These are phyloP conservation scores for Dipodascus geniculatus DNA, from an alignment of 805 yeast species.

Conservation along the genomic window DNA sequence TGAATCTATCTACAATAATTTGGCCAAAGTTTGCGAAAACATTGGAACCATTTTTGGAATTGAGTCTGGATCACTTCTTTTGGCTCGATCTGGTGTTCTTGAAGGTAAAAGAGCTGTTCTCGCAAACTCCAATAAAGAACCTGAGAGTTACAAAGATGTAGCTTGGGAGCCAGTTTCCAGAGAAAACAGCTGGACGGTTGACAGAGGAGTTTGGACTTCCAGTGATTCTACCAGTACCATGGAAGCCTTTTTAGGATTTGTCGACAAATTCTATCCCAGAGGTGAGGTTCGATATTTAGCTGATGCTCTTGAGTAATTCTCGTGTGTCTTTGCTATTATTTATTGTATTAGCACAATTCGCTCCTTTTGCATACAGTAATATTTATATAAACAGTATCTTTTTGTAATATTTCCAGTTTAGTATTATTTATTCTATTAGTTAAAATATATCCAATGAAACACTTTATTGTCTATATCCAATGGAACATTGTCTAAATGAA, in stretches of 20 bases:
- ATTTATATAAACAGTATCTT: no score
- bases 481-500: no score
- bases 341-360: not conserved
- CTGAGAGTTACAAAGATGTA: not conserved
- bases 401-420: no score
- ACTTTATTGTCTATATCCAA: no score
- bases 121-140: not conserved
- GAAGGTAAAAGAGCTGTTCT: not conserved
- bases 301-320: constrained; percentile 1
- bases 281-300: not conserved
- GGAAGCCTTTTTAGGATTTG: constrained; percentile 1
- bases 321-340: no score
- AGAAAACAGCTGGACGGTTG: not conserved
- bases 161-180: not conserved
- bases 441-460: no score
- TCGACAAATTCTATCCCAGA: not conserved
- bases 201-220: not conserved
- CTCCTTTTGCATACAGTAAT: not conserved
- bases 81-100: constrained; percentile 1
- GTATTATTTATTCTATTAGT: no score
- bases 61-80: not conserved
- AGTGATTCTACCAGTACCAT: not conserved
- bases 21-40: not conserved
- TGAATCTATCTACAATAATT: not conserved
- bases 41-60: not conserved